Evolutionary conservation across 148 eudicot species (phyloP).

Genomic region (Chenopodium berlandieri): DNA sequence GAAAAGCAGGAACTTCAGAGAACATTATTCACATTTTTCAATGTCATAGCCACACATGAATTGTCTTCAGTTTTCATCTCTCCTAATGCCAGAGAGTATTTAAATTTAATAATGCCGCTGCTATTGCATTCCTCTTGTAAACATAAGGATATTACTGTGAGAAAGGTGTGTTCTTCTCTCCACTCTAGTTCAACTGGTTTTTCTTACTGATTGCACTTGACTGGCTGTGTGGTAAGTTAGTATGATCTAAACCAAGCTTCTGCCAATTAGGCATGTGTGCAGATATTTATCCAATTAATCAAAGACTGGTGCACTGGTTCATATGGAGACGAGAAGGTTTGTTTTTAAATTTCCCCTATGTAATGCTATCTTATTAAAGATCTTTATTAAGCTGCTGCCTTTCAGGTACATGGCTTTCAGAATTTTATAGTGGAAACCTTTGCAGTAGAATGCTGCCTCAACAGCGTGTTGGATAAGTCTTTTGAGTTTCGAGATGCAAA

Average conservation of each 20-base stretch:
- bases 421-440: conserved; percentile 70
- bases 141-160: conserved; percentile 71
- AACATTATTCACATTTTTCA: conserved; percentile 75
- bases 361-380: neutral
- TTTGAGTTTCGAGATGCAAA: conserved; percentile 90
- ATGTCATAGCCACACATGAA: conserved; percentile 83
- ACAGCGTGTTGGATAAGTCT: conserved; percentile 94
- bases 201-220: neutral
- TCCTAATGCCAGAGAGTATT: conserved; percentile 52
- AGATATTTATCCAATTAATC: conserved; percentile 75
- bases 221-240: neutral
- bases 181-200: neutral
- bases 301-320: conserved; percentile 86
- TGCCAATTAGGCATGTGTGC: conserved; percentile 74
- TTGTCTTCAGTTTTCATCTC: conserved; percentile 81
- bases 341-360: conserved; percentile 2
- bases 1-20: conserved; percentile 87
- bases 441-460: conserved; percentile 79
- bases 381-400: conserved; percentile 28
- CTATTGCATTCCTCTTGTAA: conserved; percentile 64
- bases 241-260: conserved; percentile 8
- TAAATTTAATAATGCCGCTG: conserved; percentile 74
- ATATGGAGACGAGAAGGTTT: conserved; percentile 79
- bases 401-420: conserved; percentile 92
- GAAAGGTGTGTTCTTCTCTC: conserved; percentile 59